Evolutionary conservation across 208 protist species (phyloP).

Genomic region (Leishmania gerbilli): DNA sequence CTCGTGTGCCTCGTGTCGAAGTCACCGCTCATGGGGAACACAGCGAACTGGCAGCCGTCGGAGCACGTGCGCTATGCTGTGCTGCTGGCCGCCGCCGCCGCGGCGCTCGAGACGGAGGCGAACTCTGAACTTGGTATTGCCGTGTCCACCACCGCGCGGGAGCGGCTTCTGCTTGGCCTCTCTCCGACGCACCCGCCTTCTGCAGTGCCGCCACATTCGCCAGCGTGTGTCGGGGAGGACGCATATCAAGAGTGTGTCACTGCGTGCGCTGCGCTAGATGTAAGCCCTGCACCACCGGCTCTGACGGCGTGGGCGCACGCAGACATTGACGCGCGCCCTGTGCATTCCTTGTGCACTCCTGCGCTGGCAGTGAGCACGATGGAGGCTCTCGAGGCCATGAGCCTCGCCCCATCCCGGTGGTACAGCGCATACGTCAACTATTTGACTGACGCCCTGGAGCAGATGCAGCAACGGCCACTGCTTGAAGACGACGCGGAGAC

Average conservation of each 20-base stretch:
- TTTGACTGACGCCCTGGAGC: slow-evolving; percentile 1
- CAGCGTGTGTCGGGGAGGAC: slow-evolving; percentile 5
- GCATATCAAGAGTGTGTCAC: slow-evolving; percentile 22
- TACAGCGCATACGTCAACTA: slow-evolving; percentile 27
- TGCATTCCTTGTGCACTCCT: slow-evolving; percentile 53
- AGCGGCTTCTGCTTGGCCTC: not conserved
- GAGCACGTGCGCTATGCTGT: slow-evolving; percentile 26
- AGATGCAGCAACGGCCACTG: slow-evolving; percentile 21
- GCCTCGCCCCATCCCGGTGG: slow-evolving; percentile 22
- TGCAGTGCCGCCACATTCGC: too few species aligned
- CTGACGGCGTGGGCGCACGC: slow-evolving; percentile 19
- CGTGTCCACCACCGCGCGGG: not conserved
- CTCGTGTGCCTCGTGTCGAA: slow-evolving; percentile 20
- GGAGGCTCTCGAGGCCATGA: slow-evolving; percentile 42
- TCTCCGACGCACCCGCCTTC: not conserved
- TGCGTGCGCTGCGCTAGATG: slow-evolving; percentile 25
- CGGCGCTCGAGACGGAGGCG: not conserved
- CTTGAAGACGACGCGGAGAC: slow-evolving; percentile 35
- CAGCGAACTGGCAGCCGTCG: slow-evolving; percentile 1
- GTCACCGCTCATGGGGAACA: slow-evolving; percentile 10
- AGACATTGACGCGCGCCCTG: not conserved
- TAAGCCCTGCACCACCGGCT: not conserved
- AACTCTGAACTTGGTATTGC: not conserved
- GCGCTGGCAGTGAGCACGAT: slow-evolving; percentile 39
- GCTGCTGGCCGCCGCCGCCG: slow-evolving; percentile 21